Percentiles rank a stretch among this genome's conserved stretches.
These are phyloP conservation scores for Yamadazyma siamensis DNA, from an alignment of 1,139 yeast genomes.

Conservation along the genomic window DNA sequence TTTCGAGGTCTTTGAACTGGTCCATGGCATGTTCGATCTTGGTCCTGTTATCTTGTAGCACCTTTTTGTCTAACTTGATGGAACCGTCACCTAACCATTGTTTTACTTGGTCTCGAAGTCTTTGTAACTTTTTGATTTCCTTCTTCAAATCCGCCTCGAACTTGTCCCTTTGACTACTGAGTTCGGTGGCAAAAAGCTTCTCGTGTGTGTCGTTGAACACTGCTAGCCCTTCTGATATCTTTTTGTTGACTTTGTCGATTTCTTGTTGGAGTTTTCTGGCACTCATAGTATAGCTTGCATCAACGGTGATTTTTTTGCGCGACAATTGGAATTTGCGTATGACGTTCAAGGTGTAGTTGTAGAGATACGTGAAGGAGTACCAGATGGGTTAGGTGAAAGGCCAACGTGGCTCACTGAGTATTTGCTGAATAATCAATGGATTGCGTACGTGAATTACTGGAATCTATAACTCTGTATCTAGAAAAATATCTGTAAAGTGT, in stretches of 20 bases:
- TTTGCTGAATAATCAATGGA: no score
- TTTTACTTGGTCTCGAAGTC: slow-evolving; percentile 93
- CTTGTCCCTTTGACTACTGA: slow-evolving; percentile 89
- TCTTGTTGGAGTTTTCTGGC: slow-evolving; percentile 59
- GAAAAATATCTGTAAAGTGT: slow-evolving; percentile 68
- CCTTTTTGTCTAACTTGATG: slow-evolving; percentile 79
- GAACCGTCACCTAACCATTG: slow-evolving; percentile 93
- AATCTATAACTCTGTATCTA: slow-evolving; percentile 54
- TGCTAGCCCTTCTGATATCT: slow-evolving; percentile 89
- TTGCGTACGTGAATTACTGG: no score
- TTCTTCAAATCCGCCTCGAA: slow-evolving; percentile 90
- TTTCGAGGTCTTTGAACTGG: slow-evolving; percentile 91
- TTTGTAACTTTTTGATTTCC: slow-evolving; percentile 92
- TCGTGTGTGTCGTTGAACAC: slow-evolving; percentile 86
- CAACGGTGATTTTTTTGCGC: slow-evolving; percentile 3
- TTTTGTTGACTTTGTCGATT: slow-evolving; percentile 93
- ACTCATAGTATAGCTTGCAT: no score
- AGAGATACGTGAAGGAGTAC: slow-evolving; percentile 6
- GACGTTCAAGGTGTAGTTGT: neutral
- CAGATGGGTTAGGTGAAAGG: slow-evolving; percentile 6
- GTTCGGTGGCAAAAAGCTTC: slow-evolving; percentile 77
- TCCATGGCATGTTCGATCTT: slow-evolving; percentile 94
- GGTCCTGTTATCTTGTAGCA: slow-evolving; percentile 74
- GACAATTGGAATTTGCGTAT: neutral
- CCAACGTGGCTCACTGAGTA: no score